Conservation (phyloP, 495 filamentous ascomycete genomes). For the Talaromyces stipitatus region DNA sequence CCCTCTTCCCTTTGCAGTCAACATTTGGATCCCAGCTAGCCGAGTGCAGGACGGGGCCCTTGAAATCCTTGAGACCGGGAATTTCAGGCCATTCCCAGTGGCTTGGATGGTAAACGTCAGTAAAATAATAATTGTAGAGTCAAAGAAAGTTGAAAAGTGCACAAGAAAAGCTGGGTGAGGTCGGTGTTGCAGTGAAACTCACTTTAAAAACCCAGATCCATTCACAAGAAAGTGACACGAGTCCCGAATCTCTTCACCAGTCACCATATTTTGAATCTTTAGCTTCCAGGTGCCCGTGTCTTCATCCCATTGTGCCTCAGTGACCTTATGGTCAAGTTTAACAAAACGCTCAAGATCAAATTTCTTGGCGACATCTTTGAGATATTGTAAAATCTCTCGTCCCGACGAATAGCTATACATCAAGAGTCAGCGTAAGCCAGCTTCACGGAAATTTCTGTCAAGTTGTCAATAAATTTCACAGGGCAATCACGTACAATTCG, state of each 20-base stretch:
- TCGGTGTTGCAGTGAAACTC: neutral
- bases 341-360: constrained; percentile 33
- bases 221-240: constrained; percentile 49
- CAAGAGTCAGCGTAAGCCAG: too few relatives aligned
- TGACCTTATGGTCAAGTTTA: constrained; percentile 32
- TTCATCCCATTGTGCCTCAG: constrained; percentile 31
- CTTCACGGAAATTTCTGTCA: neutral
- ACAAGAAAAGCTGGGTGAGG: too few relatives aligned
- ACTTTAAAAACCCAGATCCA: constrained; percentile 32
- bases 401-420: too few relatives aligned
- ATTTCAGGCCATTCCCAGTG: constrained; percentile 50
- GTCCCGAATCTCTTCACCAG: constrained; percentile 29
- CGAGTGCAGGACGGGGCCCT: constrained; percentile 47
- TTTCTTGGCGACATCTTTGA: constrained; percentile 18
- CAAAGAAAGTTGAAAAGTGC: too few relatives aligned
- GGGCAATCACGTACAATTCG: constrained; percentile 29
- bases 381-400: constrained; percentile 47
- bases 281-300: constrained; percentile 39
- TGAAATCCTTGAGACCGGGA: constrained; percentile 42
- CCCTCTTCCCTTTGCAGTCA: constrained; percentile 41
- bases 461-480: too few relatives aligned
- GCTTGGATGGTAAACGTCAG: constrained; percentile 38
- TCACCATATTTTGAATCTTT: constrained; percentile 28
- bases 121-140: too few relatives aligned
- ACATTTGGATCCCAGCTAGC: constrained; percentile 51